Percentiles rank a stretch among this genome's conserved stretches.
Evolutionary conservation across 129 eudicot species (phyloP).

Genomic region (Ambrosia trifida): DNA sequence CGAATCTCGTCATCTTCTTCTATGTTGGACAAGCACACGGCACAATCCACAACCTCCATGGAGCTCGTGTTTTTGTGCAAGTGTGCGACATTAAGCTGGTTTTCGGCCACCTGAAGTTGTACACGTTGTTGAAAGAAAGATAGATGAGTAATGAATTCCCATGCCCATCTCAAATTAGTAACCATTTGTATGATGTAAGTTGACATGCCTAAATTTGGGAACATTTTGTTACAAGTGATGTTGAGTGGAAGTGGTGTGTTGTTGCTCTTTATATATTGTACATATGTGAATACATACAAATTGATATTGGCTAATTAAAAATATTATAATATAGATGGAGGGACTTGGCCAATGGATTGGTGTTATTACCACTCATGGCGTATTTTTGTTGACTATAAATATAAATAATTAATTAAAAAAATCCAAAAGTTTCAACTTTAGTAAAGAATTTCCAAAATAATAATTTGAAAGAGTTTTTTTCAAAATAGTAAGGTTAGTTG

Average conservation of each 20-base stretch:
- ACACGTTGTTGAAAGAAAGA: conserved; percentile 32
- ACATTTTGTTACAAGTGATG: not conserved
- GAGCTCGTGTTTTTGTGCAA: conserved; percentile 21
- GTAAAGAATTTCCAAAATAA: too few relatives aligned
- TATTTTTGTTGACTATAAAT: conserved; percentile 22
- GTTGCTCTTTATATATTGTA: not conserved
- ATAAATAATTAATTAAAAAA: not conserved
- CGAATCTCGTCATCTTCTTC: conserved; percentile 41
- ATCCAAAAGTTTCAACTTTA: too few relatives aligned
- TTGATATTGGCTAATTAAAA: not conserved
- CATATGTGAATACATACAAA: not conserved
- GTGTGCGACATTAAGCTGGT: conserved; percentile 1
- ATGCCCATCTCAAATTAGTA: conserved; percentile 30
- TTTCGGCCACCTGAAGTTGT: conserved; percentile 18
- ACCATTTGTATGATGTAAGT: not conserved
- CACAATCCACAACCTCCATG: conserved; percentile 36
- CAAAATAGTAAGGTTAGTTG: too few relatives aligned
- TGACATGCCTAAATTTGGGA: conserved; percentile 11
- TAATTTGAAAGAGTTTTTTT: too few relatives aligned
- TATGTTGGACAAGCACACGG: conserved; percentile 37
- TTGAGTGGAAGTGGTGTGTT: conserved; percentile 1
- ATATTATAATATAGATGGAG: not conserved
- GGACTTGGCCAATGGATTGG: not conserved
- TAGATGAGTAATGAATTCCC: conserved; percentile 32
- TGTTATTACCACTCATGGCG: not conserved